Evolutionary conservation across 768 basidiomycete genomes (phyloP).

Genomic region (Naematelia encephala): DNA sequence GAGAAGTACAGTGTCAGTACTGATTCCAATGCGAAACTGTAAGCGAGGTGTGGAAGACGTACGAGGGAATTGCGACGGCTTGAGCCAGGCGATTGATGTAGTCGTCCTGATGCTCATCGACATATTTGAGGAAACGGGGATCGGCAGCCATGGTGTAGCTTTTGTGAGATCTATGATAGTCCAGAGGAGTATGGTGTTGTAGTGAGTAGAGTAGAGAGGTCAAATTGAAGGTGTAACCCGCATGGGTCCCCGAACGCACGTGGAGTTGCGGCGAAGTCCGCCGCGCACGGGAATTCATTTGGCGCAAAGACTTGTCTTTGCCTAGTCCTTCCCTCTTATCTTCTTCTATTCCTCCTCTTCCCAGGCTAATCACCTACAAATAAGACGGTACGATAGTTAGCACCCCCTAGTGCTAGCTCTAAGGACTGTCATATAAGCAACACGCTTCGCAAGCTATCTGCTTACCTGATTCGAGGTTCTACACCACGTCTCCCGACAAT

Average conservation of each 20-base stretch:
- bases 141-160: slow-evolving; percentile 36
- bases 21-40: background rate
- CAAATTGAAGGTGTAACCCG: slow-evolving; percentile 2
- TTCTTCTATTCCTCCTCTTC: background rate
- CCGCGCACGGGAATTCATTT: background rate
- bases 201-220: background rate
- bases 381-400: too few species aligned
- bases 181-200: slow-evolving; percentile 8
- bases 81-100: slow-evolving; percentile 76
- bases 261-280: background rate
- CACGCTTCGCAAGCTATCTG: too few species aligned
- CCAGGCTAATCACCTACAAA: too few species aligned
- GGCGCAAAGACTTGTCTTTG: background rate
- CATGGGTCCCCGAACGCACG: background rate
- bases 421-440: too few species aligned
- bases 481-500: too few species aligned
- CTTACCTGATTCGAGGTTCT: too few species aligned
- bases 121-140: slow-evolving; percentile 54
- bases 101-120: slow-evolving; percentile 66
- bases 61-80: slow-evolving; percentile 80
- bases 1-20: background rate
- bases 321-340: background rate
- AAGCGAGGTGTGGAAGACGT: slow-evolving; percentile 9
- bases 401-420: too few species aligned
- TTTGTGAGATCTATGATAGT: too few species aligned